Conservation (phyloP, 768 basidiomycete genomes). For the Auriscalpium microsporum region DNA sequence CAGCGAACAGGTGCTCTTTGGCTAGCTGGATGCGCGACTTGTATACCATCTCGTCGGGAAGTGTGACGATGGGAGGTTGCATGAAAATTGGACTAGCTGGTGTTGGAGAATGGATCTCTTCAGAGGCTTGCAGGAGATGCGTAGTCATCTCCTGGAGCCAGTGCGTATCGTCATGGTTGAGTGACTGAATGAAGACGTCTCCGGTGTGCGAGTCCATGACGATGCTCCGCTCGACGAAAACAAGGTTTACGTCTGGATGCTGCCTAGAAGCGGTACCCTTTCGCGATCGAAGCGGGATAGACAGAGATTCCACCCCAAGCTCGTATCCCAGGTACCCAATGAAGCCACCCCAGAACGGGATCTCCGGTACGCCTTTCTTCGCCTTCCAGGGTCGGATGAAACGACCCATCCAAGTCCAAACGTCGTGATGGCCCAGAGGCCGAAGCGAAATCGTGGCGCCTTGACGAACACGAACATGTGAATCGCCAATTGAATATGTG, state of each 20-base stretch:
- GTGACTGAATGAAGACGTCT: conserved; percentile 54
- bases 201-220: conserved; percentile 50
- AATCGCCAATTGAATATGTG: conserved; percentile 46
- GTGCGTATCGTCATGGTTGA: conserved; percentile 44
- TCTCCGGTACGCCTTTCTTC: conserved; percentile 36
- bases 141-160: conserved; percentile 47
- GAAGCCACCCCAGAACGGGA: conserved; percentile 82
- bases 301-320: conserved; percentile 53
- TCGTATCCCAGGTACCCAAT: conserved; percentile 77
- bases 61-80: conserved; percentile 26
- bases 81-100: conserved; percentile 3
- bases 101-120: not conserved
- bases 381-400: conserved; percentile 54
- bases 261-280: conserved; percentile 17
- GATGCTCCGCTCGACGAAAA: conserved; percentile 74
- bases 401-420: conserved; percentile 70
- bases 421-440: conserved; percentile 39
- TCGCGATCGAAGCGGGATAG: conserved; percentile 31
- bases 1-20: conserved; percentile 66
- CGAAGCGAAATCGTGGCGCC: conserved; percentile 30
- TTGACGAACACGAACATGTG: conserved; percentile 36
- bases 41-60: conserved; percentile 56
- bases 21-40: conserved; percentile 59
- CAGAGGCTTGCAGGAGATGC: conserved; percentile 19
- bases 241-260: conserved; percentile 67